Percentiles rank a stretch among this genome's conserved stretches.
Conservation (phyloP, 768 basidiomycete species). For the Agrocybe praecox region DNA sequence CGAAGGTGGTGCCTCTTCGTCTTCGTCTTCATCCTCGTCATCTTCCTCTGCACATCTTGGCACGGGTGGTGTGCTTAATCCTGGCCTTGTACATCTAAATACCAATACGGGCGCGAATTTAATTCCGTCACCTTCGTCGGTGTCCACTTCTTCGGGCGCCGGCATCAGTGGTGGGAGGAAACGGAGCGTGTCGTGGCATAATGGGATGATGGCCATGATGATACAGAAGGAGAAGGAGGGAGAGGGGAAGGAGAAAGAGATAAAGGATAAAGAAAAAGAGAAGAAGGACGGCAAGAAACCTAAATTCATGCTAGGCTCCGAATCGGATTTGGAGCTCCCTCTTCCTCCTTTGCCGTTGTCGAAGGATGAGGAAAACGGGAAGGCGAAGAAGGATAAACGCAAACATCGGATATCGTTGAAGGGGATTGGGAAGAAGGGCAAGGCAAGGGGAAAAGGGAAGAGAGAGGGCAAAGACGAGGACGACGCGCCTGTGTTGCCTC, state of each 20-base stretch:
- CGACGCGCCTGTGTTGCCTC: not conserved
- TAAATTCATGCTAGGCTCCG: not conserved
- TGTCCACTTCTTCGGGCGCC: too few relatives aligned
- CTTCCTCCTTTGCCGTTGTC: not conserved
- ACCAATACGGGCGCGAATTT: not conserved
- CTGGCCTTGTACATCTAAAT: not conserved
- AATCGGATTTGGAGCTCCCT: slow-evolving; percentile 6
- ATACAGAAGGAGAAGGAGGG: not conserved
- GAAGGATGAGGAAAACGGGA: not conserved
- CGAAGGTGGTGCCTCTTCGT: not conserved
- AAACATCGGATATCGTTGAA: too few relatives aligned
- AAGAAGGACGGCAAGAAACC: not conserved
- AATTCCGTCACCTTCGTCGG: not conserved
- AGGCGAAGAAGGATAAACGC: not conserved
- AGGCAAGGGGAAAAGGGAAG: not conserved
- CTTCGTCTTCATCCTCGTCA: not conserved
- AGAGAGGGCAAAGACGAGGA: not conserved
- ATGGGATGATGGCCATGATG: not conserved
- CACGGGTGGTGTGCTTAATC: too few relatives aligned
- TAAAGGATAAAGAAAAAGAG: slow-evolving; percentile 4
- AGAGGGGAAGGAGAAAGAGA: not conserved
- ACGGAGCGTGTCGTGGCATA: too few relatives aligned
- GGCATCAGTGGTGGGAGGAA: too few relatives aligned
- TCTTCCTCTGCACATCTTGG: not conserved
- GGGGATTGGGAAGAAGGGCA: not conserved